Base-by-base conservation (phyloP, 208 protist genomes). In the Trypanosomatidae sp. region DNA sequence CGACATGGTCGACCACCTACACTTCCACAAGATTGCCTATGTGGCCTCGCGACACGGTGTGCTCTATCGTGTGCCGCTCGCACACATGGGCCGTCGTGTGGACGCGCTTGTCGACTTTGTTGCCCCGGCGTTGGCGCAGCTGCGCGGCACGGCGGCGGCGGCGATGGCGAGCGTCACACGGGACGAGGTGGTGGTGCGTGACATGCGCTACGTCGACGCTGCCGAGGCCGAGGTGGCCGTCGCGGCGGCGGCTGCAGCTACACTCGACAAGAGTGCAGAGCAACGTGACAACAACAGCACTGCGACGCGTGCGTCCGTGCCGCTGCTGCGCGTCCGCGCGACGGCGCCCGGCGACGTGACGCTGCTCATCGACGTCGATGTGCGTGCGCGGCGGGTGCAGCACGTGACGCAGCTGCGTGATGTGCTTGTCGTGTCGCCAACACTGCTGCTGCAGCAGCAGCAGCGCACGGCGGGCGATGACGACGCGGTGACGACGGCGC, bases 21-120 rank as follows among this genome's bases (percentile, higher is more conserved):
- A 75, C 33, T 87, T 93, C 43, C 76, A 81, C 48, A 82, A 88
- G 58, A 35, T 76, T 15, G 56, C 65, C 4, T 44, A 89, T 4
- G 44, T 71, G 11, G 61, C 66, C 28, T 87, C 85, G 10, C 56
- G 61, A 19, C 69, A 63, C 33, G 80, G 77, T 24, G 33, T 67
- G 0, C 59, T 93, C 23, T 90, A 90, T 59, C 26, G 45, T 21
- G 60, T 88, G 22, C 77, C 85, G 15, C 32, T 89, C 20, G 28
- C 57, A 2, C 40, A 70, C 11, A 75, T 73, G 57, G 84, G 75
- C 11, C 8, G 38, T 10, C 47, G 53, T 18, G 65, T 88, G 18
- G 39, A 67, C 10, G 48, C 75, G 21, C 41, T 90, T 13, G 48
- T 39, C n/a, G 74, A 88, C 57, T 66, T 90, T 33, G 70, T 68